These are phyloP conservation scores for Penicillium sp. DNA, from an alignment of 2,329 filamentous ascomycete genomes.

Conservation along the genomic window DNA sequence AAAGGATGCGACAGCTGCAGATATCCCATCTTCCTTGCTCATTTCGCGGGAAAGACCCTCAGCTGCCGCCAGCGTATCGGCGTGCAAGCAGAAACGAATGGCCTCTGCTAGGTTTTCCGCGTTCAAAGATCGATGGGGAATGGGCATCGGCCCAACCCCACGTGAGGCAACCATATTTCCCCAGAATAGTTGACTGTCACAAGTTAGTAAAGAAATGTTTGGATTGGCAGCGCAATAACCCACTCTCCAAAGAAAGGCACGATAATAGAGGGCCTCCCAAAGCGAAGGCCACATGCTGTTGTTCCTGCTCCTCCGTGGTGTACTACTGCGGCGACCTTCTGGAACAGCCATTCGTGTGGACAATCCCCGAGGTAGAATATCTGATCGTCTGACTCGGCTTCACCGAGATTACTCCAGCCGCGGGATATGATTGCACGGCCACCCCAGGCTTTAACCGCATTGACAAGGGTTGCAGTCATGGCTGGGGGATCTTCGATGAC, in stretches of 20 bases:
- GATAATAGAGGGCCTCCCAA: conserved; percentile 51
- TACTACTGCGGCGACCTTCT: conserved; percentile 52
- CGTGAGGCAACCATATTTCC: conserved; percentile 49
- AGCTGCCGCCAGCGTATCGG: conserved; percentile 36
- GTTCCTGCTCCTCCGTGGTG: conserved; percentile 58
- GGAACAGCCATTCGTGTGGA: conserved; percentile 57
- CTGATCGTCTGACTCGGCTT: conserved; percentile 27
- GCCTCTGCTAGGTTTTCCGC: conserved; percentile 45
- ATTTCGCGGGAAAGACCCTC: conserved; percentile 40
- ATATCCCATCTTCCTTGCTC: conserved; percentile 40
- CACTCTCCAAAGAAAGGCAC: conserved; percentile 54
- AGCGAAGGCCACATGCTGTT: conserved; percentile 51
- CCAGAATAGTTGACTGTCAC: conserved; percentile 49
- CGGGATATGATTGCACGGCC: conserved; percentile 51
- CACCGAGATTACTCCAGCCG: conserved; percentile 49
- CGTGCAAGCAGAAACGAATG: conserved; percentile 43
- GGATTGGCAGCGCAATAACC: neutral
- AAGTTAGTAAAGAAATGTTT: neutral
- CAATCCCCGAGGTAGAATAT: conserved; percentile 52
- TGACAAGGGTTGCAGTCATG: conserved; percentile 45
- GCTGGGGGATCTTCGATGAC: conserved; percentile 48
- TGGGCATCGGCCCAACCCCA: conserved; percentile 48
- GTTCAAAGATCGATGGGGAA: conserved; percentile 46
- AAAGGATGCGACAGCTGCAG: conserved; percentile 44
- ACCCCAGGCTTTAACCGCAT: conserved; percentile 46